Percentiles rank a stretch among this genome's conserved stretches.
These are phyloP conservation scores for Pseudozyma sp. DNA, from an alignment of 1,284 basidiomycete species.

Conservation along the genomic window DNA sequence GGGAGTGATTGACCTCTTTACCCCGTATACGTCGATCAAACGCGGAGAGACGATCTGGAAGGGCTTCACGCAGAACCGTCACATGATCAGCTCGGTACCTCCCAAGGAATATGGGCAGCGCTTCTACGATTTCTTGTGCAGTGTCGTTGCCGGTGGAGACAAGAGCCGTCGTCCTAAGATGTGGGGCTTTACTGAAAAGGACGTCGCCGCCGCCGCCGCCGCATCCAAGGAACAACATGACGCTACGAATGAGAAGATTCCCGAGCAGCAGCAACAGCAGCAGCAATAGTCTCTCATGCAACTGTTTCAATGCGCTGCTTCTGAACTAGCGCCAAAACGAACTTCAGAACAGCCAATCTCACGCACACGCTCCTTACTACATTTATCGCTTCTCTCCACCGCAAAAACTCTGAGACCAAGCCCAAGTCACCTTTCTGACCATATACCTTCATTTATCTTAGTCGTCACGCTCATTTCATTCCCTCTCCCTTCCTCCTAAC, in stretches of 20 bases:
- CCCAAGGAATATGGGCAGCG: slow-evolving; percentile 64
- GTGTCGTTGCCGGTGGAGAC: slow-evolving; percentile 51
- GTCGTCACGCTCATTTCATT: too few relatives aligned
- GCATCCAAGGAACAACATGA: slow-evolving; percentile 2
- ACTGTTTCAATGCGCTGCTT: too few relatives aligned
- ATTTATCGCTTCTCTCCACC: too few relatives aligned
- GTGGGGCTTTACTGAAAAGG: slow-evolving; percentile 40
- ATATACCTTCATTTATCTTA: background rate
- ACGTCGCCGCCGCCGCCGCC: slow-evolving; percentile 5
- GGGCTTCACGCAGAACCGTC: slow-evolving; percentile 74
- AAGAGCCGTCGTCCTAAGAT: slow-evolving; percentile 53
- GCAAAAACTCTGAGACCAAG: background rate
- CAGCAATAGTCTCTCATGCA: background rate
- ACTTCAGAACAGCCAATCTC: too few relatives aligned
- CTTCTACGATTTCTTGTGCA: slow-evolving; percentile 60
- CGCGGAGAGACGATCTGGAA: slow-evolving; percentile 92
- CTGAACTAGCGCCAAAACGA: too few relatives aligned
- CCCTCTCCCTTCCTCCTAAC: background rate
- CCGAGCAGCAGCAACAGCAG: slow-evolving; percentile 23
- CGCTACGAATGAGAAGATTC: background rate
- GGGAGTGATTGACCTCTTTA: slow-evolving; percentile 71
- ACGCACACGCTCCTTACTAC: too few relatives aligned
- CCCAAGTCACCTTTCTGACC: background rate
- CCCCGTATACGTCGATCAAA: slow-evolving; percentile 85
- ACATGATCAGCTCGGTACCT: slow-evolving; percentile 63